Evolutionary conservation across 208 protist genomes (phyloP).

Genomic region (Angomonas desouzai): DNA sequence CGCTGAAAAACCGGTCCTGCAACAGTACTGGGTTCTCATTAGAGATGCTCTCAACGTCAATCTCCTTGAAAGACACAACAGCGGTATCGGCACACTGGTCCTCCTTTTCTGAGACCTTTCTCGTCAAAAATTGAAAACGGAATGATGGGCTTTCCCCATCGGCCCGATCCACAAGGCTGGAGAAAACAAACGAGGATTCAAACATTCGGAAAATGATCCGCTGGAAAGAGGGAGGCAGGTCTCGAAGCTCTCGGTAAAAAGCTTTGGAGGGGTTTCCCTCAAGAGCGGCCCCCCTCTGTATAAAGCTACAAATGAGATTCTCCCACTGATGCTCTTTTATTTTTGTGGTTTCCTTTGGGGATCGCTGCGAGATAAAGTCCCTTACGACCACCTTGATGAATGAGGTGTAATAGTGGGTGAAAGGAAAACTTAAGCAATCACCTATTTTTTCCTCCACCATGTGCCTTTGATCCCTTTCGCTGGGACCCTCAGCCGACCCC

Average conservation of each 20-base stretch:
- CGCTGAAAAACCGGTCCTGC: not conserved
- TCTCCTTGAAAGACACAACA: not conserved
- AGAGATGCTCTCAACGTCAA: not conserved
- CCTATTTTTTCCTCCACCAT: not conserved
- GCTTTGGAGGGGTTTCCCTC: not conserved
- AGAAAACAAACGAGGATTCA: not conserved
- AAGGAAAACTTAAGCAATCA: not conserved
- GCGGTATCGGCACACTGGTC: not conserved
- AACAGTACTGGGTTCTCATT: not conserved
- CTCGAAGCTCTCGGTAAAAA: not conserved
- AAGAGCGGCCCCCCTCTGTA: not conserved
- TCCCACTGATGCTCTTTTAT: not conserved
- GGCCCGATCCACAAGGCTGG: not conserved
- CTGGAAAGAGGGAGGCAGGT: not conserved
- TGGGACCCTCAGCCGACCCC: no score
- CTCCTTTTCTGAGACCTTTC: not conserved
- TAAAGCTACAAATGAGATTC: not conserved
- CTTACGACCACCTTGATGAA: not conserved
- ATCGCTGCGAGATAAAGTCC: not conserved
- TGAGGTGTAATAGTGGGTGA: not conserved
- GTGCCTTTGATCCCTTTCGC: not conserved
- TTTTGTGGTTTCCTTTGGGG: not conserved
- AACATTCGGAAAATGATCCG: not conserved
- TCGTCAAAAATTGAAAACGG: not conserved
- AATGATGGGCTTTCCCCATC: not conserved